Evolutionary conservation across 2,329 filamentous ascomycete genomes (phyloP), one percentile per base, ranked within the genome.

Genomic region (Fonsecaea nubica): DNA sequence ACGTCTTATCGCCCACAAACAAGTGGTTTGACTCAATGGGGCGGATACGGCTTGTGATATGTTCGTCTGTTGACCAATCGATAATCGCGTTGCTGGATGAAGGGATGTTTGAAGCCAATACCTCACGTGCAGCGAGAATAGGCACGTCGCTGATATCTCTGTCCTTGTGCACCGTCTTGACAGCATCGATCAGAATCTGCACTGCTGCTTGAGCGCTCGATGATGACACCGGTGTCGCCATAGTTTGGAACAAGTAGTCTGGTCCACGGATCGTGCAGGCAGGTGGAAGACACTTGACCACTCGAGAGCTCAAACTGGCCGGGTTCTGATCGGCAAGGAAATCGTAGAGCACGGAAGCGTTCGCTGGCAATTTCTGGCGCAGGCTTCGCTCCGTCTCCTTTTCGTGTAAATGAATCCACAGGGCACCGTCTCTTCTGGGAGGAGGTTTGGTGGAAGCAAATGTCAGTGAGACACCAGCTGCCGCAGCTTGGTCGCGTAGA

Each of bases 1-100:
- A 81, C 0, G 75, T 33, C 42, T 55, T 55, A 21, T 55, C 53
- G 32, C 53, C 53, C 10, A 55, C 25, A 55, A 55, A 55, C 33
- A 55, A 25, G 53, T 33, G 12, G 6, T 55, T 21, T 15, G 53
- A 21, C 25, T 55, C 53, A 33, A 55, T 55, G 25, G 53, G 53
- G 3, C 53, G 25, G 53, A 50, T 61, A 36, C 58, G 42, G 54
- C 58, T 61, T 2, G 40, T 55, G 12, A 61, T 61, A 18, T 54
- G 42, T 32, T 61, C 32, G 58, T 63, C 64, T 48, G n/a, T 48
- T 25, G 42, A 9, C 42, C 42, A 48, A 8, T 48, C 42, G 1
- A 48, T 25, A 3, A 48, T 48, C 21, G 42, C 9, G 42, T 48
- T 48, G 42, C 7, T 21, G 3, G 7, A 8, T 6, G n/a, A 6